Evolutionary conservation across 1,139 yeast genomes (phyloP), one percentile per base, ranked within the genome.

Genomic region (Scheffersomyces insectosa): DNA sequence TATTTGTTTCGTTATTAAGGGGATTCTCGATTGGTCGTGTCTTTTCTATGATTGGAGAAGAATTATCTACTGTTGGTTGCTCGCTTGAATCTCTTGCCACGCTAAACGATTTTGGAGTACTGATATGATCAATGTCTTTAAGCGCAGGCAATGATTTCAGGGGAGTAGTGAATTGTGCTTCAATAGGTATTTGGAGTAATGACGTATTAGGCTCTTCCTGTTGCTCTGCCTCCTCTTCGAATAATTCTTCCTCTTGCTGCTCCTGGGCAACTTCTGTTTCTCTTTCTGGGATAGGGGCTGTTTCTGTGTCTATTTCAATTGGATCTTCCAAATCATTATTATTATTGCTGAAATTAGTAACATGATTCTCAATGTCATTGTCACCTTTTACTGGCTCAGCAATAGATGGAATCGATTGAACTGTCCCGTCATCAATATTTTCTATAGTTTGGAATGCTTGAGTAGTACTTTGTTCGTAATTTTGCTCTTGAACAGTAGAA

Each of bases 121-220:
- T 63, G 30, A 74, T 72, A 11, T 59, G 55, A 38, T 73, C 79
- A 15, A 72, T 71, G 42, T 73, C 78, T 54, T 73, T 74, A 29
- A 73, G 56, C 5, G 78, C 68, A 3, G 78, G 78, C 28, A 74
- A 59, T 13, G 65, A 57, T 48, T 73, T 73, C 59, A 69, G 70
- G 1, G 78, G 78, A 8, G 78, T 72, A 10, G 73, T 62, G 45
- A 68, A 68, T 34, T 59, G 64, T 40, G 30, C 32, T 25, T 38
- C 41, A 5, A 29, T 38, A 6, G 42, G 43, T 13, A 34, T 37
- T 20, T 49, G 48, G 13, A 44, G 38, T 3, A 37, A 29, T n/a
- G 58, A 53, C 8, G 58, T 52, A 33, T 55, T 53, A 3, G 59
- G 55, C 12, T 55, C 57, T 13, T 48, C 46, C 11, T 41, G 36